Base-by-base conservation (phyloP, 75 land plant species). In the Azolla pinnata region DNA sequence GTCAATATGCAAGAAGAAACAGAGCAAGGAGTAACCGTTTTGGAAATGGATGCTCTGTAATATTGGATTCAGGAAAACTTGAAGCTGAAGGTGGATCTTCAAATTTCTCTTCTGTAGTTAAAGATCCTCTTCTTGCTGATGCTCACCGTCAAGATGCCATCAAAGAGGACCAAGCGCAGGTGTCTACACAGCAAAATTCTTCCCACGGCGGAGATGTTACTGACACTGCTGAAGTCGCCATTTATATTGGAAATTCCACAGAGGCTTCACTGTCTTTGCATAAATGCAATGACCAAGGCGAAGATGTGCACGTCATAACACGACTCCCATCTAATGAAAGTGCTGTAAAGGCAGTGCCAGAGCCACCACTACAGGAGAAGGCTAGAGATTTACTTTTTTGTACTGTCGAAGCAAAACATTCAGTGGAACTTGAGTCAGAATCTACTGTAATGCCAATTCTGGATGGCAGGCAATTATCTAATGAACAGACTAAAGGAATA, bases 1-100 rank as follows among this genome's bases (percentile, higher is more conserved):
- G 56, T 67, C 82, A 78, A 57, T 83, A 81, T 79, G 79, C 80
- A 46, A 72, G 84, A 44, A 72, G 96, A 33, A 78, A 86, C 53
- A 75, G 84, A 50, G 74, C 75, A 25, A 70, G 65, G 63, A 60
- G 80, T 60, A 76, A 51, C 53, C 83, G 84, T 47, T 81, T 83
- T 65, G 60, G 64, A 2, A 68, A 68, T 54, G 70, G 70, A n/a
- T 52, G 44, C 25, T n/a, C 54, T 29, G 19, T 31, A 20, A 12
- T 44, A 10, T 21, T 42, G 16, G 68, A 45, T 12, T 10, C 46
- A 23, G 68, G 44, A 17, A 48, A 50, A 38, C 10, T n/a, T 57
- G 68, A 4, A 16, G 10, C 54, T 25, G 73, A 61, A 10, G 66
- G 73, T 53, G 46, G 48, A 50, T 61, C 71, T 49, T 65, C 69